Base-by-base conservation (phyloP, 768 basidiomycete species). In the Imleria badia region DNA sequence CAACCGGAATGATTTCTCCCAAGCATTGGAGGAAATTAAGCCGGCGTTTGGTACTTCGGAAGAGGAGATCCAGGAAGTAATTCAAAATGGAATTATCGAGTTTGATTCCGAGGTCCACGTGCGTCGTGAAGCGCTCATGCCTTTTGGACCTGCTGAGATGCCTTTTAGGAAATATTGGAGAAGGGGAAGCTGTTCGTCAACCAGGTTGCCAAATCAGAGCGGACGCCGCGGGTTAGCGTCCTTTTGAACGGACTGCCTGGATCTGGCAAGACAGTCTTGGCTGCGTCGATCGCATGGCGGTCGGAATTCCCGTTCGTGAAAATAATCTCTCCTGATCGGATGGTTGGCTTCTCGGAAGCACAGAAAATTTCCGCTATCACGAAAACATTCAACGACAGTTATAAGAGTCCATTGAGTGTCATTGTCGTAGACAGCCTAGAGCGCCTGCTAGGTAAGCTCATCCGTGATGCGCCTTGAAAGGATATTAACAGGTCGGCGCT, bases 291-390 rank as follows among this genome's bases (percentile, higher is more conserved):
- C 52, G 97, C 96, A 3, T 87, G 92, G 73, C 82, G 83, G 23
- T 98, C 96, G n/a, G 78, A 87, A 59, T 99, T 87, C 73, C 97
- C 97, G 0, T 99, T 99, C 77, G 96, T 99, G 77, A 98, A 99
- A 71, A 80, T 99, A 36, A 85, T 98, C 54, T 91, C 94, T 3
- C 93, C 97, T 0, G 97, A 98, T 65, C 86, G 81, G 62, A 99
- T 99, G 97, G 91, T 98, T 56, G 97, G 97, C 9, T 95, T 83
- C 71, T 84, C 86, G n/a, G 97, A 98, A 69, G 72, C 79, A 14
- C 92, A 94, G 70, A 98, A 99, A 75, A 87, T 99, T 41, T 77
- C 84, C 0, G 83, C 94, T 3, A 91, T 99, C 66, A 89, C 84
- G 68, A 98, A 95, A 73, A 82, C 94, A 33, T 99, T 99, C 72